phyloP scores from a whole-genome alignment of 2,329 filamentous ascomycete genomes.

The Colletotrichum graminicola region DNA sequence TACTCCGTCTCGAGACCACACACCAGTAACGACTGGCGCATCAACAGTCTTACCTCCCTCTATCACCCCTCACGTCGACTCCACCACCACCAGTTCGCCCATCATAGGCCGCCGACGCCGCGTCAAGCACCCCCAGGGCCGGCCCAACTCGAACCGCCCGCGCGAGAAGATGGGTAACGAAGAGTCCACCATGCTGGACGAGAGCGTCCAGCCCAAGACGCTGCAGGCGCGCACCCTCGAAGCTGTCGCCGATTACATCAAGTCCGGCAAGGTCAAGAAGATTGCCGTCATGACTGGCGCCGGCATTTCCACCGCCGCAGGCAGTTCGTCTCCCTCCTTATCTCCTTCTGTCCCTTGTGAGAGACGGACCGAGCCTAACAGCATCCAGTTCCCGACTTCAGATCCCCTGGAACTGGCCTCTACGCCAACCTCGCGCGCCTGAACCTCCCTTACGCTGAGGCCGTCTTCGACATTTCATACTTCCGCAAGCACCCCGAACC shows the following conservation, averaged over 20 bases:
- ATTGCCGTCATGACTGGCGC: constrained; percentile 94
- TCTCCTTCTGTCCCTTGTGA: not conserved
- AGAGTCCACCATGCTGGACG: constrained; percentile 75
- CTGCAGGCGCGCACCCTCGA: constrained; percentile 77
- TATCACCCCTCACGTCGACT: constrained; percentile 10
- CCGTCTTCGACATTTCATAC: constrained; percentile 93
- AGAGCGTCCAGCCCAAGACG: constrained; percentile 72
- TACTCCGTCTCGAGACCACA: not conserved
- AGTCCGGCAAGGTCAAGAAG: constrained; percentile 71
- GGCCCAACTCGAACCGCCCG: constrained; percentile 49
- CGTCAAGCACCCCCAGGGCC: constrained; percentile 51
- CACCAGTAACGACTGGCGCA: not conserved
- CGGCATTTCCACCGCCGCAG: constrained; percentile 83
- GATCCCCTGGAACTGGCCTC: constrained; percentile 91
- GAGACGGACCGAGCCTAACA: constrained; percentile 34
- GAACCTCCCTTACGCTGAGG: constrained; percentile 89
- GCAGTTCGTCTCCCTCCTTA: constrained; percentile 60
- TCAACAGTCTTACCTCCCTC: not conserved
- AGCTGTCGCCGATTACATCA: constrained; percentile 85
- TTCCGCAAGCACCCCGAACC: constrained; percentile 87
- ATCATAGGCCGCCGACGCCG: constrained; percentile 57
- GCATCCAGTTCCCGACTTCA: constrained; percentile 88
- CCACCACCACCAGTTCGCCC: constrained; percentile 38
- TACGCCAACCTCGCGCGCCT: constrained; percentile 92
- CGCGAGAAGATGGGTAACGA: constrained; percentile 86